These are phyloP conservation scores for Orbilia brochopaga DNA, from an alignment of 2,329 filamentous ascomycete genomes.

Conservation along the genomic window DNA sequence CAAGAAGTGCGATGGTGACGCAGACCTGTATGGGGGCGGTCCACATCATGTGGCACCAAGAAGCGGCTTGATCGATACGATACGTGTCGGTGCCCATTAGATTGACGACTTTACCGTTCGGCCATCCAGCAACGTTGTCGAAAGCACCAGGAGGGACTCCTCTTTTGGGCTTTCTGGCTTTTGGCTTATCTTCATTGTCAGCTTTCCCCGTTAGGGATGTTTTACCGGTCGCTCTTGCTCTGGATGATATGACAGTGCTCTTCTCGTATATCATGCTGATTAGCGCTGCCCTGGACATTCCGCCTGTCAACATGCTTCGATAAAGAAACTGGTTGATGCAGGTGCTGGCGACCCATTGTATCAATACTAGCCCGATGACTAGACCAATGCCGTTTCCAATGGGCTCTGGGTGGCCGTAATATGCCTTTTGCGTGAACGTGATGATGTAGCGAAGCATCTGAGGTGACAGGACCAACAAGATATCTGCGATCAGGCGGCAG, in stretches of 20 bases:
- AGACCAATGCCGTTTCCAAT: constrained; percentile 89
- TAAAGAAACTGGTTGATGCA: constrained; percentile 98
- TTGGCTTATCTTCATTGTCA: constrained; percentile 62
- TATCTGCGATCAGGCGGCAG: constrained; percentile 86
- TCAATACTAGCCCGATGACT: constrained; percentile 86
- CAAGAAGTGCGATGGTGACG: constrained; percentile 92
- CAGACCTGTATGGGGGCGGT: constrained; percentile 95
- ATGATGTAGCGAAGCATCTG: constrained; percentile 90
- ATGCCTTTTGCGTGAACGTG: constrained; percentile 79
- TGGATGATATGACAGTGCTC: constrained; percentile 86
- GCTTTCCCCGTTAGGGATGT: constrained; percentile 82
- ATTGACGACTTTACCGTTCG: constrained; percentile 97
- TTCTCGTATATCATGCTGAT: constrained; percentile 93
- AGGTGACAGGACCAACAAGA: constrained; percentile 85
- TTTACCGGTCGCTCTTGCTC: constrained; percentile 80
- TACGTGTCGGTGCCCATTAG: constrained; percentile 99
- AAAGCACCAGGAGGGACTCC: constrained; percentile 60
- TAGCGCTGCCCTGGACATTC: constrained; percentile 91
- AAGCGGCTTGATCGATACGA: constrained; percentile 80
- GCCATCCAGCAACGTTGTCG: constrained; percentile 69
- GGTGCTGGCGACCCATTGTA: constrained; percentile 83
- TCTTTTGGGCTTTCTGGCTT: constrained; percentile 59
- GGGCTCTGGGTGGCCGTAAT: constrained; percentile 66
- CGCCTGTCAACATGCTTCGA: constrained; percentile 88
- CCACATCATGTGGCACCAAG: constrained; percentile 94